A percentile compares a stretch with the other conserved stretches of the same genome.
Conservation (phyloP, 306 rosid species). For the Cucurbita maxima region DNA sequence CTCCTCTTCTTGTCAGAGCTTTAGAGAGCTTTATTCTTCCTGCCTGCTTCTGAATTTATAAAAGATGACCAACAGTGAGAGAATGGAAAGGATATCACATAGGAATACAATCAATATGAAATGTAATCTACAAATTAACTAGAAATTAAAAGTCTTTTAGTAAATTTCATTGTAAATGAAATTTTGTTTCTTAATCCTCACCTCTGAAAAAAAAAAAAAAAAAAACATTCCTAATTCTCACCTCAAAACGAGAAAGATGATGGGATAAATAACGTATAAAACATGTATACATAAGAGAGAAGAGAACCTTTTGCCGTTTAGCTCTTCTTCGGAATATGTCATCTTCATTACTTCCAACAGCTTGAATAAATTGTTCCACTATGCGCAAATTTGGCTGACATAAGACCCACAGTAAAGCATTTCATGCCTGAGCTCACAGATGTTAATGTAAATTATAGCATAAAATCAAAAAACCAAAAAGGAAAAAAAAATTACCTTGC, state of each 20-base stretch:
- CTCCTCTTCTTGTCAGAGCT: constrained; percentile 62
- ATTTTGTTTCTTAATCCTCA: not conserved
- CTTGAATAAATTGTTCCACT: constrained; percentile 89
- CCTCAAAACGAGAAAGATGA: not conserved
- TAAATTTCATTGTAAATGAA: not conserved
- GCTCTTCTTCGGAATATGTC: constrained; percentile 85
- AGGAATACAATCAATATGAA: not conserved
- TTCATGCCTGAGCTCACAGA: not conserved
- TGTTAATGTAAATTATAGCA: not conserved
- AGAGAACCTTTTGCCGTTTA: constrained; percentile 65
- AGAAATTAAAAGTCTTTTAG: not conserved
- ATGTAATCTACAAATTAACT: not conserved
- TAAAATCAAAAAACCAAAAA: not conserved
- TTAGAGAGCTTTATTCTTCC: constrained; percentile 88
- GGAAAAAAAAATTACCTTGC: constrained; percentile 37
- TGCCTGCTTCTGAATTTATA: constrained; percentile 45
- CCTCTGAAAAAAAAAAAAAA: not conserved
- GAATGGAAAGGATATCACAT: not conserved
- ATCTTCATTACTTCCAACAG: constrained; percentile 84
- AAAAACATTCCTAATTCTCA: not conserved
- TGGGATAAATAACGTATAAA: not conserved
- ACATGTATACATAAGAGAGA: not conserved
- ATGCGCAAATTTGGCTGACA: constrained; percentile 56
- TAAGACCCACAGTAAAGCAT: not conserved
- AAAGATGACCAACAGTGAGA: not conserved